Evolutionary conservation across 345 rosid genomes (phyloP).

Genomic region (Schrenkiella parvula): DNA sequence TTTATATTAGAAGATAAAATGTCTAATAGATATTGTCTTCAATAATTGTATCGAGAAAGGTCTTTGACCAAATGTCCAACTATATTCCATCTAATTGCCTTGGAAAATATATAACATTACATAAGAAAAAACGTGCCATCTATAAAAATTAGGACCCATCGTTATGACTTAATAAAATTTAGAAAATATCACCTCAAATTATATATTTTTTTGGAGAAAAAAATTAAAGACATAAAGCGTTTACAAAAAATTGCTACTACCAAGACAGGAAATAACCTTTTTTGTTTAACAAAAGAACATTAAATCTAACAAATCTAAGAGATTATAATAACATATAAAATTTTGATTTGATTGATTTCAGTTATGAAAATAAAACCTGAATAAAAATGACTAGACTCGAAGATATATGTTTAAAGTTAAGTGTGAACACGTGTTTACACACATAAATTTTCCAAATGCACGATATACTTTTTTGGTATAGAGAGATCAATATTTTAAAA

Average conservation of each 20-base stretch:
- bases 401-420: neutral
- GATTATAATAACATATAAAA: neutral
- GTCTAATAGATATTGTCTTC: conserved; percentile 14
- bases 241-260: neutral
- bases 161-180: neutral
- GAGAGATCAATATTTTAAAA: no score
- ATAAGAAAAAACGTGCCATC: conserved; percentile 5
- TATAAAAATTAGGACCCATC: conserved; percentile 17
- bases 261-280: neutral
- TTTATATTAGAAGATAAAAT: conserved; percentile 8
- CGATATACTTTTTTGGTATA: no score
- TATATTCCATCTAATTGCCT: conserved; percentile 17
- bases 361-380: neutral
- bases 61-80: conserved; percentile 28
- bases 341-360: neutral
- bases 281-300: neutral
- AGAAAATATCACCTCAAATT: neutral
- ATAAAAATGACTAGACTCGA: neutral
- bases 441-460: neutral
- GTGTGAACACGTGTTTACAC: neutral
- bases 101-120: neutral
- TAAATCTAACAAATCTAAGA: neutral
- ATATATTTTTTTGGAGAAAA: neutral
- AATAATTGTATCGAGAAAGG: conserved; percentile 21
- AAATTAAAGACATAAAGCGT: neutral